Evolutionary conservation across 768 basidiomycete species (phyloP), one percentile per base, ranked within the genome.

Genomic region (Suillus ampliporus): DNA sequence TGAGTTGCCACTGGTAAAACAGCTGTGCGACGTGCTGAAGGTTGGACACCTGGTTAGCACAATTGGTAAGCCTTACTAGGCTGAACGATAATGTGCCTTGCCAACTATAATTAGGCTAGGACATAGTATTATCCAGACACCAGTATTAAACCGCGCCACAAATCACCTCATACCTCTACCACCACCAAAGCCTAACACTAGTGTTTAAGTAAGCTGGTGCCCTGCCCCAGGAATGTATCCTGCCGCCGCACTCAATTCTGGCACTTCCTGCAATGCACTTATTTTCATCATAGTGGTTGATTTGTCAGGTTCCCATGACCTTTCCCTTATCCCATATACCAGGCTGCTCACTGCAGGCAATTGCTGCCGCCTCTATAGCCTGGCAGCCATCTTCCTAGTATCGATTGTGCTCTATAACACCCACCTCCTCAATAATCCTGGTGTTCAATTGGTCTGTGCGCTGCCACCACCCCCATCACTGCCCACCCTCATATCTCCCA

Each of bases 1-100:
- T 47, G 57, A 71, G 61, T 77, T 75, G 76, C 43, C 50, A 26
- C 54, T 75, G 31, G 57, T 67, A 2, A 52, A 51, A 26, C 65
- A 77, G 53, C 63, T 77, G 34, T 34, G 64, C 3, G 60, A 69
- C 23, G 46, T 68, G 19, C 51, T 69, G 19, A 62, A 65, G 65
- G 69, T 68, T n/a, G n/a, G n/a, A n/a, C 31, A 31, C 31, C 31
- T 31, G 31, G 31, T 3, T 31, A 31, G 31, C 31, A 3, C 31
- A 31, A 3, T 31, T 31, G 31, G 31, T 3, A 31, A 31, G 31
- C 31, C 31, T 31, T 31, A 31, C 6, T 31, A 31, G 31, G 31
- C 31, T 31, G 3, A 31, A 6, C 31, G 6, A 31, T 31, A 31
- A 6, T 31, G 31, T 31, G 31, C 31, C 31, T 31, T 6, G 31